Evolutionary conservation across 768 basidiomycete genomes (phyloP).

Genomic region (Boletales sp.): DNA sequence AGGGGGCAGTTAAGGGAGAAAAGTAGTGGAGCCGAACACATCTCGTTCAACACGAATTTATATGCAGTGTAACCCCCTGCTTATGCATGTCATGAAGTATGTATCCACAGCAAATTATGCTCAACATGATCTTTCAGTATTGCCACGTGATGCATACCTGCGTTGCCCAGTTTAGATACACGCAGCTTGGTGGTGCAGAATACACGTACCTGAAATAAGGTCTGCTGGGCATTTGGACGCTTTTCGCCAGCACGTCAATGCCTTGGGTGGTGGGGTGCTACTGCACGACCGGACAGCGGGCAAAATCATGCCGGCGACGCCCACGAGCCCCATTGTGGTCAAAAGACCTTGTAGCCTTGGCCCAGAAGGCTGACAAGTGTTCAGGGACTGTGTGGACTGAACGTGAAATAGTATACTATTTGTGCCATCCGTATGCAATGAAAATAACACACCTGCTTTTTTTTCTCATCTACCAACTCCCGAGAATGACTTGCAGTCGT

Average conservation of each 20-base stretch:
- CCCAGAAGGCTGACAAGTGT: constrained; percentile 74
- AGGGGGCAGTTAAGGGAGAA: too few relatives aligned
- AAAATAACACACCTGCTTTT: constrained; percentile 66
- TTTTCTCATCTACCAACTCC: constrained; percentile 98
- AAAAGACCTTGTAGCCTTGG: constrained; percentile 65
- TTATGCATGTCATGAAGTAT: too few relatives aligned
- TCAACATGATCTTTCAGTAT: constrained; percentile 80
- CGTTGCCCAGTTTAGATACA: too few relatives aligned
- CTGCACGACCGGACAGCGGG: constrained; percentile 51
- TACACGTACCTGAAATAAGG: constrained; percentile 76
- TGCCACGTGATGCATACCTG: constrained; percentile 71
- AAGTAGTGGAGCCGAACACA: too few relatives aligned
- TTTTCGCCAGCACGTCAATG: constrained; percentile 88
- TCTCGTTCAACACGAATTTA: too few relatives aligned
- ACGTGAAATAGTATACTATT: constrained; percentile 98
- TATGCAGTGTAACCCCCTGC: too few relatives aligned
- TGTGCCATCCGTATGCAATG: constrained; percentile 33
- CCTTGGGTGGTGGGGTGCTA: constrained; percentile 70
- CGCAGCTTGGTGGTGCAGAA: background rate
- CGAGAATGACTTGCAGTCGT: constrained; percentile 90
- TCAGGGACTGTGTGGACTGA: constrained; percentile 94
- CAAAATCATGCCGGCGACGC: constrained; percentile 53
- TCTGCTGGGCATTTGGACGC: constrained; percentile 81
- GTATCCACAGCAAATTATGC: too few relatives aligned
- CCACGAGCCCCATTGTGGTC: constrained; percentile 57